phyloP scores from a whole-genome alignment of 331 rosid species.

The Stylosanthes scabra region DNA sequence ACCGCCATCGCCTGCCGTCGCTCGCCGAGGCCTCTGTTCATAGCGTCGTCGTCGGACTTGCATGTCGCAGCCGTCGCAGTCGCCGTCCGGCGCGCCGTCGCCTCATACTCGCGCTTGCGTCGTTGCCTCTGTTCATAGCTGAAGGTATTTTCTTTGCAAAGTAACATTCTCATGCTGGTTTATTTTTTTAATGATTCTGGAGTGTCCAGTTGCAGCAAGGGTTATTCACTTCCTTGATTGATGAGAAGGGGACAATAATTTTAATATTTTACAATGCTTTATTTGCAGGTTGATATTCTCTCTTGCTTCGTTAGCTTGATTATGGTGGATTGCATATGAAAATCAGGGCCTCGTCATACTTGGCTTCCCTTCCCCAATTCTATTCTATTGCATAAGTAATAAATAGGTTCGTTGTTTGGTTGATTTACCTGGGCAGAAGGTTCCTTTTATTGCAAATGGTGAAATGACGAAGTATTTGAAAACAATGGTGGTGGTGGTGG shows the following conservation, averaged over 20 bases:
- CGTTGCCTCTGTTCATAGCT: too few species aligned
- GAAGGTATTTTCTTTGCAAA: constrained; percentile 21
- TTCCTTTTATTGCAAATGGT: constrained; percentile 94
- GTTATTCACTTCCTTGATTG: constrained; percentile 89
- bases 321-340: constrained; percentile 88
- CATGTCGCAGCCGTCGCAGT: too few species aligned
- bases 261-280: constrained; percentile 29
- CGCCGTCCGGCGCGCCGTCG: too few species aligned
- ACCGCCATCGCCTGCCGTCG: too few species aligned
- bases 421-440: constrained; percentile 96
- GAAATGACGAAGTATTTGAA: constrained; percentile 94
- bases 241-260: constrained; percentile 71
- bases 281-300: constrained; percentile 86
- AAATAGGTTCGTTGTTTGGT: constrained; percentile 96
- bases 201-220: constrained; percentile 92
- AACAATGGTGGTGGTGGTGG: constrained; percentile 77
- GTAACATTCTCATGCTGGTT: constrained; percentile 2
- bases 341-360: constrained; percentile 94
- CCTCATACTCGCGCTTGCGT: too few species aligned
- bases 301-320: constrained; percentile 92
- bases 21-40: too few species aligned
- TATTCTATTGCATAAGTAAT: constrained; percentile 91
- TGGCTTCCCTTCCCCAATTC: constrained; percentile 95
- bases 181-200: constrained; percentile 16
- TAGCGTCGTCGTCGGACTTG: too few species aligned